These are phyloP conservation scores for Leccinum cinnamomeum DNA, from an alignment of 1,284 basidiomycete genomes.

Conservation along the genomic window DNA sequence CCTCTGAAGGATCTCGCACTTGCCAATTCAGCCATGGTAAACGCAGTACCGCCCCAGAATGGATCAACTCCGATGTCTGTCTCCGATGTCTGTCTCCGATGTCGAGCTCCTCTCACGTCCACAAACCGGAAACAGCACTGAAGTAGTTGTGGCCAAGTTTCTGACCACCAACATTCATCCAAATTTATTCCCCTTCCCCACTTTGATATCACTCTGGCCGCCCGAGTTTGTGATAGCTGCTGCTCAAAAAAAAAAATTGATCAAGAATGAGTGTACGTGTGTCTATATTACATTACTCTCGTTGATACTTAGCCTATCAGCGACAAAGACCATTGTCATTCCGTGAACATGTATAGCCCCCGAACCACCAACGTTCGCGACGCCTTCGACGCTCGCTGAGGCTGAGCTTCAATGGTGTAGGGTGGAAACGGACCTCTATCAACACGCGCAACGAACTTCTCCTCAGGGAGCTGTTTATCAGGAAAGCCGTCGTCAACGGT, in stretches of 20 bases:
- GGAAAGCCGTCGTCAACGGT: conserved; percentile 84
- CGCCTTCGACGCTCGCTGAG: conserved; percentile 73
- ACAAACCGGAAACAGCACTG: conserved; percentile 99
- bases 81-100: conserved; percentile 55
- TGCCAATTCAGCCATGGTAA: conserved; percentile 79
- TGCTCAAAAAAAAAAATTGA: conserved; percentile 61
- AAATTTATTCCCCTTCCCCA: too few relatives aligned
- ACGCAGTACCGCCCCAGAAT: conserved; percentile 88
- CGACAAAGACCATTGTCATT: conserved; percentile 51
- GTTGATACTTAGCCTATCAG: conserved; percentile 22
- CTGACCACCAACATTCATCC: too few relatives aligned
- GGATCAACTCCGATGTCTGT: conserved; percentile 97
- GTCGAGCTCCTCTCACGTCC: conserved; percentile 89
- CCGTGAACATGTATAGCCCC: conserved; percentile 48
- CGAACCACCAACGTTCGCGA: conserved; percentile 60
- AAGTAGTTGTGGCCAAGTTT: conserved; percentile 85
- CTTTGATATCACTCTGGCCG: too few relatives aligned
- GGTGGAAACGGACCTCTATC: conserved; percentile 45
- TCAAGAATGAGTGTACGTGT: conserved; percentile 55
- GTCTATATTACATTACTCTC: neutral
- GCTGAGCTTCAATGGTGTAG: conserved; percentile 72
- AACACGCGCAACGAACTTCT: conserved; percentile 76
- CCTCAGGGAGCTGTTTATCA: conserved; percentile 83
- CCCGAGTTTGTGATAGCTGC: conserved; percentile 85
- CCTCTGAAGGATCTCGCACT: conserved; percentile 77